Evolutionary conservation across 768 basidiomycete species (phyloP), one percentile per base, ranked within the genome.

Genomic region (Collybiopsis confluens): DNA sequence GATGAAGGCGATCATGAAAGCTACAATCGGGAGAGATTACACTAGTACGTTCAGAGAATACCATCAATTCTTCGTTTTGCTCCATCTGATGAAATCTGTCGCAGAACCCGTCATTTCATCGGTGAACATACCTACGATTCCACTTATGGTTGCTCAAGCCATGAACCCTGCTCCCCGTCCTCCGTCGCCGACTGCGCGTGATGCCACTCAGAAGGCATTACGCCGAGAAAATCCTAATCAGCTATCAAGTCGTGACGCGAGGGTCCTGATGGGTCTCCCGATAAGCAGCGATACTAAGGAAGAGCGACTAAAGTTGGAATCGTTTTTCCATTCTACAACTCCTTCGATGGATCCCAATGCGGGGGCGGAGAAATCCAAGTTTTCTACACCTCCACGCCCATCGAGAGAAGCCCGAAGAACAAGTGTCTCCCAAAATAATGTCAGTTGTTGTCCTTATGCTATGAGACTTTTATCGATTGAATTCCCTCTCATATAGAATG

Each of bases 1-100:
- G 96, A 98, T 98, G 97, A 99, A 98, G 73, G 92, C 95, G 7
- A 83, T 99, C 60, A 98, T 98, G 92, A 99, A 98, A 67, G 92
- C 96, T 2, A 98, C 96, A 11, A 99, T 99, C 60, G 87, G 83
- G 8, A 76, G 97, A 53, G 97, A 98, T 66, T 98, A 95, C 65
- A 80, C 87, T 8, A 88, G 93, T 95, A 62, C 36, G 87, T n/a
- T n/a, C n/a, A n/a, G n/a, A n/a, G n/a, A n/a, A n/a, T n/a, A n/a
- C n/a, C n/a, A n/a, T n/a, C n/a, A n/a, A n/a, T n/a, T n/a, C n/a
- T n/a, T n/a, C n/a, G n/a, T n/a, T n/a, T n/a, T n/a, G n/a, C n/a
- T n/a, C n/a, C n/a, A n/a, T n/a, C n/a, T n/a, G n/a, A n/a, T n/a
- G n/a, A n/a, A n/a, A 27, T 35, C 37, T 43, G 46, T 28, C 62